phyloP scores from a whole-genome alignment of 139 green algal species.

The Mesotaenium endlicherianum region DNA sequence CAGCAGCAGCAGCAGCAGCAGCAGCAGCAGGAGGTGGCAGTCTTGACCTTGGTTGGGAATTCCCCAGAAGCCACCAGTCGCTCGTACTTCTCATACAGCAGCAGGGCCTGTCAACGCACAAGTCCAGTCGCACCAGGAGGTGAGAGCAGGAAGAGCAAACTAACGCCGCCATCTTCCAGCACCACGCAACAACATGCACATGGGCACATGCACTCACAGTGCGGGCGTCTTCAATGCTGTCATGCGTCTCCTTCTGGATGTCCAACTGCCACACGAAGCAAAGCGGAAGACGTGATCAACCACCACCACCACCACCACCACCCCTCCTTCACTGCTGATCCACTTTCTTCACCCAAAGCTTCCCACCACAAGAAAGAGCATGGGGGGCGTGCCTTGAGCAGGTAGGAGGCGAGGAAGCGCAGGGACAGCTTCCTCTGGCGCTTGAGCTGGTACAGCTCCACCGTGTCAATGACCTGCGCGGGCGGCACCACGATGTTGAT shows the following conservation, averaged over 20 bases:
- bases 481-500: constrained; percentile 90
- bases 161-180: no score
- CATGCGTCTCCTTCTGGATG: constrained; percentile 72
- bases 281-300: no score
- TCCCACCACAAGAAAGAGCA: background rate
- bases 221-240: constrained; percentile 87
- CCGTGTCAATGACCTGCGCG: constrained; percentile 88
- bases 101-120: constrained; percentile 61
- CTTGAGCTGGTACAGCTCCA: constrained; percentile 86
- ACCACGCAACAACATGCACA: no score
- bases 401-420: constrained; percentile 85
- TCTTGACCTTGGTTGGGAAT: constrained; percentile 63
- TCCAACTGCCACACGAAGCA: no score
- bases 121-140: no score
- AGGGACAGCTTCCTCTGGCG: constrained; percentile 84
- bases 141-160: no score
- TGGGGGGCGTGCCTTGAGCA: constrained; percentile 60
- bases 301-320: no score
- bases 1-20: background rate
- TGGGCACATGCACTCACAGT: constrained; percentile 58
- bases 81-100: constrained; percentile 77
- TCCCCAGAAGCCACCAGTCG: constrained; percentile 61
- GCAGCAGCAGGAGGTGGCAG: background rate
- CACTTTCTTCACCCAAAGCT: background rate
- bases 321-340: no score